A percentile compares a stretch with the other conserved stretches of the same genome.
Conservation (phyloP, 2,329 filamentous ascomycete genomes). For the Neonectria ditissima region DNA sequence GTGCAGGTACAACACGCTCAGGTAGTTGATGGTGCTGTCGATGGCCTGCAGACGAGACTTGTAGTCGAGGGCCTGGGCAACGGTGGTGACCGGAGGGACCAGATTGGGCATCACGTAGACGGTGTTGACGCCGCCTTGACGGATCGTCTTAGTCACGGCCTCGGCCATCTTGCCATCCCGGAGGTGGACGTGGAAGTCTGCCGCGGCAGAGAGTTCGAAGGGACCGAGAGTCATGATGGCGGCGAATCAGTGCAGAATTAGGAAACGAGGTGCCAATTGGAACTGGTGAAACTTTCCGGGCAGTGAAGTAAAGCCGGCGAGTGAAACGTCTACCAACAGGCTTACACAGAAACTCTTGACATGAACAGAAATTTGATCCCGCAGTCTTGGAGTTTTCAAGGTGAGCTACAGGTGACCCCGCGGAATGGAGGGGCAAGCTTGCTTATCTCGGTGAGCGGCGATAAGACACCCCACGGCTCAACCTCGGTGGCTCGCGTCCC, state of each 20-base stretch:
- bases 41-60: slow-evolving; percentile 69
- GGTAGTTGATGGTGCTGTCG: slow-evolving; percentile 72
- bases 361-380: neutral
- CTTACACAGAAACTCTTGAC: slow-evolving; percentile 1
- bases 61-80: slow-evolving; percentile 71
- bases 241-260: neutral
- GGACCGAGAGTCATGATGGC: slow-evolving; percentile 6
- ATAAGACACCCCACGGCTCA: slow-evolving; percentile 33
- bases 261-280: neutral
- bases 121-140: slow-evolving; percentile 73
- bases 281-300: neutral
- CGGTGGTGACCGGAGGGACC: slow-evolving; percentile 37
- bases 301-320: neutral
- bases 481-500: slow-evolving; percentile 22
- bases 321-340: neutral
- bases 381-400: slow-evolving; percentile 8
- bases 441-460: slow-evolving; percentile 28
- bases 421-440: slow-evolving; percentile 29
- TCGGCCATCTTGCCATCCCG: slow-evolving; percentile 75
- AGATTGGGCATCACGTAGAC: slow-evolving; percentile 60
- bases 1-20: slow-evolving; percentile 80
- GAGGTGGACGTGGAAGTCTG: slow-evolving; percentile 79
- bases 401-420: slow-evolving; percentile 31
- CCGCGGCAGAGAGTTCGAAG: slow-evolving; percentile 69
- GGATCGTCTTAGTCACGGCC: slow-evolving; percentile 62